Base-by-base conservation (phyloP, 495 filamentous ascomycete genomes). In the Bacidia rubella region DNA sequence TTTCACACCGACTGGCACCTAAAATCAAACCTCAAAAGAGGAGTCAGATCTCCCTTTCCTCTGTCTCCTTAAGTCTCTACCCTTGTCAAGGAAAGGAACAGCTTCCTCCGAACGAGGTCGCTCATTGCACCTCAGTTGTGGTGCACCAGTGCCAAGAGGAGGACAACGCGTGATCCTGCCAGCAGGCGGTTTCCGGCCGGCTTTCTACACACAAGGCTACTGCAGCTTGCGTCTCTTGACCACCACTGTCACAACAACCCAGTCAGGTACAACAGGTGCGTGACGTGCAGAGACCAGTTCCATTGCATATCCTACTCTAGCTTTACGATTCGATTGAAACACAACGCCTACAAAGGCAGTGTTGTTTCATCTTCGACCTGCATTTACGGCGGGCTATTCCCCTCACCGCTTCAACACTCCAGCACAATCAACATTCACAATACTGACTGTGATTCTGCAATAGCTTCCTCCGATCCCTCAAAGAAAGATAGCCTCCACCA, bases 201-300 rank as follows among this genome's bases (percentile, higher is more conserved):
- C 29, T 35, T 35, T 35, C 29, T 35, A 35, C 29, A 44, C 15
- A 44, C 41, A 44, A 44, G 41, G 41, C 41, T 44, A 44, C 41
- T 44, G 41, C 17, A 44, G 41, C 41, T 44, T 9, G 5, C 9
- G 20, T 44, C 41, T 44, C 41, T 44, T 44, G 41, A 44, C 41
- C 41, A 17, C 41, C 41, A 20, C 41, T 20, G 9, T 5, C 41
- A 9, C 15, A 35, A 35, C 29, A 35, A 22, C 41, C 20, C 41
- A 44, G 9, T 44, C 41, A 17, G 19, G 17, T 17, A 9, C 41
- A 44, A 9, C 19, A 44, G 41, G 41, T 44, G 17, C 41, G 41
- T 44, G 41, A 44, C 41, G 5, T 44, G 7, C 41, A 44, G 7
- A 9, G n/a, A 39, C 9, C 32, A 39, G 10, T n/a, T 39, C 32